These are phyloP conservation scores for Meredithiella fracta DNA, from an alignment of 2,329 filamentous ascomycete genomes.

Conservation along the genomic window DNA sequence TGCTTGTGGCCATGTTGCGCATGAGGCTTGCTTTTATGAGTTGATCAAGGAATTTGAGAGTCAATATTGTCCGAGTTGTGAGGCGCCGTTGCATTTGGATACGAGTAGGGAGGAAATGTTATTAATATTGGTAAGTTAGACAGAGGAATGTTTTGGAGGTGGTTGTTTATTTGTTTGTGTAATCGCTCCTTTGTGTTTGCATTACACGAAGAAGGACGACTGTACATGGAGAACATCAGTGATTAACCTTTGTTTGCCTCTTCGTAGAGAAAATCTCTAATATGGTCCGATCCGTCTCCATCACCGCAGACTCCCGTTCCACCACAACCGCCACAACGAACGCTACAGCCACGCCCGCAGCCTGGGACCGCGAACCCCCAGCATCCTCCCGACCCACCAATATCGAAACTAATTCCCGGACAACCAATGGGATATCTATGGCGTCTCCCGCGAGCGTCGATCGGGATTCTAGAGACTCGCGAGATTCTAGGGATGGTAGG, in stretches of 20 bases:
- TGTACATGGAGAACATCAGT: constrained; percentile 17
- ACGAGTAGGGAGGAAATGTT: constrained; percentile 87
- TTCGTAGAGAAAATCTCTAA: constrained; percentile 77
- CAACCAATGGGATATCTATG: constrained; percentile 8
- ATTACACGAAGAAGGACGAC: background rate
- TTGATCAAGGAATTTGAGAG: constrained; percentile 90
- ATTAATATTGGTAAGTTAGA: constrained; percentile 62
- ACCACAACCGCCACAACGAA: constrained; percentile 16
- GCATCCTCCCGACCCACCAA: constrained; percentile 38
- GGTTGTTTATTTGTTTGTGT: background rate
- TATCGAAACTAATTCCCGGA: constrained; percentile 26
- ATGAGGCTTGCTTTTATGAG: constrained; percentile 97
- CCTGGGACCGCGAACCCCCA: constrained; percentile 39
- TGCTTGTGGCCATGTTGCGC: constrained; percentile 89
- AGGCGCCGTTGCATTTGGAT: constrained; percentile 80
- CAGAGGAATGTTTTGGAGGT: background rate
- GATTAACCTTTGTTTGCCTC: constrained; percentile 2
- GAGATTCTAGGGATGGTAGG: constrained; percentile 2
- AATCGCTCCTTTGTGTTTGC: background rate
- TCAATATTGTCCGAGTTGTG: constrained; percentile 85
- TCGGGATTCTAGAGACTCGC: constrained; percentile 8
- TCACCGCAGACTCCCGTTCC: constrained; percentile 42
- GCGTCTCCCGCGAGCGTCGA: background rate
- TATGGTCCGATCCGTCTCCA: constrained; percentile 69
- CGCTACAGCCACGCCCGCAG: constrained; percentile 38